Conservation (phyloP, 495 filamentous ascomycete genomes). For the Tuber brumale region DNA sequence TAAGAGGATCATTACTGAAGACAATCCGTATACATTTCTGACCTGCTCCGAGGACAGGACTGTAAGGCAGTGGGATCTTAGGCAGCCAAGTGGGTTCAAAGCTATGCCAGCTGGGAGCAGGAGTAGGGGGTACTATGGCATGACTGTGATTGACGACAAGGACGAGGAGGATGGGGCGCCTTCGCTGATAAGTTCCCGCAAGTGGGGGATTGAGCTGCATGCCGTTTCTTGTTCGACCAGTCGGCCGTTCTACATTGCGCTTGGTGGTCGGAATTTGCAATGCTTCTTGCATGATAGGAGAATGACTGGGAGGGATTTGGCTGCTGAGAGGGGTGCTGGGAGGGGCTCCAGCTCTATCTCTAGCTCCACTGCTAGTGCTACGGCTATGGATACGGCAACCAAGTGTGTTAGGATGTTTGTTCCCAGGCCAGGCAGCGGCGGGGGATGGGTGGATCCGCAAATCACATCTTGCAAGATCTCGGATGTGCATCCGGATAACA, state of each 20-base stretch:
- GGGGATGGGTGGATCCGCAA: no score
- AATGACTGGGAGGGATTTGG: slow-evolving; percentile 60
- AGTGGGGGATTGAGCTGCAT: slow-evolving; percentile 61
- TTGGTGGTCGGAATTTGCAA: slow-evolving; percentile 67
- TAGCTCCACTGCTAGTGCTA: slow-evolving; percentile 50
- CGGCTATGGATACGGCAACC: slow-evolving; percentile 49
- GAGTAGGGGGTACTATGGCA: slow-evolving; percentile 24
- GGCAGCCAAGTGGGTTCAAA: slow-evolving; percentile 60
- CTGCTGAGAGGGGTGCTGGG: slow-evolving; percentile 51
- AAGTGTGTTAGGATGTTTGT: slow-evolving; percentile 65
- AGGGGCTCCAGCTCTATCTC: slow-evolving; percentile 21
- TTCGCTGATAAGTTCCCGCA: slow-evolving; percentile 65
- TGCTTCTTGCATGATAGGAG: slow-evolving; percentile 71
- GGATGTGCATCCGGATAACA: no score
- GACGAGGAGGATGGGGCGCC: slow-evolving; percentile 49
- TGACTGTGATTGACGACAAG: slow-evolving; percentile 29
- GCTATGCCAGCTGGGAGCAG: background rate
- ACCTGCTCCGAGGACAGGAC: slow-evolving; percentile 75
- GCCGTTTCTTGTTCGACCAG: slow-evolving; percentile 66
- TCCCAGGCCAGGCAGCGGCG: no score
- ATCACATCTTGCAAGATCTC: no score
- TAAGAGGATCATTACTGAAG: slow-evolving; percentile 73
- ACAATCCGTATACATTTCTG: slow-evolving; percentile 62
- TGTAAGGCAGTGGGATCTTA: slow-evolving; percentile 67
- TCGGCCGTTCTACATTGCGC: slow-evolving; percentile 69